Evolutionary conservation across 179 eudicot species (phyloP).

Genomic region (Vitellaria paradoxa): DNA sequence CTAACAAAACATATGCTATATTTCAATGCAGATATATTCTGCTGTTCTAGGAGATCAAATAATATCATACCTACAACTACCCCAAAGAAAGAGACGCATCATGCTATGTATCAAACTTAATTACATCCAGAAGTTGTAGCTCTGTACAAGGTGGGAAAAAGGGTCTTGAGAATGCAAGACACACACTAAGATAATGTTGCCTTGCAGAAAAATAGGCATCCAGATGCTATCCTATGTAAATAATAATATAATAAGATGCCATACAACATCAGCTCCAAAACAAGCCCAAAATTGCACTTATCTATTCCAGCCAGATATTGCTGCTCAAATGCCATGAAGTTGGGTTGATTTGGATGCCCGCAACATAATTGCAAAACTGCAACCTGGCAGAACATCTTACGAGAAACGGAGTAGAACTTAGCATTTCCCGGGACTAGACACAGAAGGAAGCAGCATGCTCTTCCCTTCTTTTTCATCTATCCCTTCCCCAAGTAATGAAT

Average conservation of each 20-base stretch:
- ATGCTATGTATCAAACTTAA: slow-evolving; percentile 9
- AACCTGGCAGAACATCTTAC: neutral
- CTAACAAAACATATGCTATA: too few relatives aligned
- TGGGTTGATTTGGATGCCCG: neutral
- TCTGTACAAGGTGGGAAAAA: slow-evolving; percentile 21
- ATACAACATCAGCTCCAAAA: slow-evolving; percentile 15
- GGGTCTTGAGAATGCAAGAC: slow-evolving; percentile 10
- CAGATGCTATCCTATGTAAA: neutral
- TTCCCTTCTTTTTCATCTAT: slow-evolving; percentile 51
- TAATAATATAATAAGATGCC: neutral
- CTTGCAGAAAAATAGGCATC: slow-evolving; percentile 10
- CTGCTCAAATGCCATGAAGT: neutral
- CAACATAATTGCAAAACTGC: neutral
- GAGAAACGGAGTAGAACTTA: slow-evolving; percentile 16
- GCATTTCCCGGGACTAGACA: slow-evolving; percentile 33
- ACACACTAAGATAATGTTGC: neutral
- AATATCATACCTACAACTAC: neutral
- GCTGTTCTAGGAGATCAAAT: too few relatives aligned
- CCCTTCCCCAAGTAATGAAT: slow-evolving; percentile 42
- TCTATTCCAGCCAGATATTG: neutral
- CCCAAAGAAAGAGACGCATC: neutral
- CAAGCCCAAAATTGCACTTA: slow-evolving; percentile 27
- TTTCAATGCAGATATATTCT: too few relatives aligned
- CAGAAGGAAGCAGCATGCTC: slow-evolving; percentile 32
- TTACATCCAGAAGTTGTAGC: slow-evolving; percentile 21